Evolutionary conservation across 1,139 yeast genomes (phyloP).

Genomic region (Diutina siamensis): DNA sequence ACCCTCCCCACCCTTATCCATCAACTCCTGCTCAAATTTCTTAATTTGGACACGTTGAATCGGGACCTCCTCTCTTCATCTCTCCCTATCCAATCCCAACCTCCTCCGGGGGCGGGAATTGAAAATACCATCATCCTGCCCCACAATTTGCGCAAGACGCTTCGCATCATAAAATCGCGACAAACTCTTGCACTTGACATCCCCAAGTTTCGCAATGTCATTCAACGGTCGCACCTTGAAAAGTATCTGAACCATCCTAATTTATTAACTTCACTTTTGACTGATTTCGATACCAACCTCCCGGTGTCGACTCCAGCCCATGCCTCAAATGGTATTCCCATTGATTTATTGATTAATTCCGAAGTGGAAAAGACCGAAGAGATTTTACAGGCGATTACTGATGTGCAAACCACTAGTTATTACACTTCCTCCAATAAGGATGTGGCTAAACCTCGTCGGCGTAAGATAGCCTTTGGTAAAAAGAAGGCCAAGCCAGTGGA

Average conservation of each 20-base stretch:
- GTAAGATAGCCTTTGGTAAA: constrained; percentile 30
- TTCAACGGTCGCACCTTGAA: constrained; percentile 43
- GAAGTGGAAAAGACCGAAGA: constrained; percentile 23
- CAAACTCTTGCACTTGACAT: constrained; percentile 65
- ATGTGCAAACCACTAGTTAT: constrained; percentile 35
- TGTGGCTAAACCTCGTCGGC: constrained; percentile 32
- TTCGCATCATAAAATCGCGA: constrained; percentile 64
- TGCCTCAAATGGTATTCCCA: constrained; percentile 10
- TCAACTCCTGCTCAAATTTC: constrained; percentile 54
- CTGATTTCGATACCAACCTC: constrained; percentile 15
- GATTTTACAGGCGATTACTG: constrained; percentile 33
- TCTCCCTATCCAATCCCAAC: background rate
- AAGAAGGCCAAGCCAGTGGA: constrained; percentile 10
- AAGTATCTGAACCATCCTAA: constrained; percentile 30
- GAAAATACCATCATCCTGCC: constrained; percentile 25
- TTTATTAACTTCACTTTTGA: constrained; percentile 23
- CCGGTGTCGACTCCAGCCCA: constrained; percentile 8
- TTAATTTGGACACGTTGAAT: constrained; percentile 19
- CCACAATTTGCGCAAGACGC: constrained; percentile 51
- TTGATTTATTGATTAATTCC: constrained; percentile 12
- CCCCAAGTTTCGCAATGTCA: constrained; percentile 42
- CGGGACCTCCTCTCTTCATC: background rate
- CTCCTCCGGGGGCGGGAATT: background rate
- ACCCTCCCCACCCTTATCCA: constrained; percentile 75
- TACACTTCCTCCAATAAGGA: constrained; percentile 16